phyloP scores from a whole-genome alignment of 306 rosid species.

The Psophocarpus tetragonolobus region DNA sequence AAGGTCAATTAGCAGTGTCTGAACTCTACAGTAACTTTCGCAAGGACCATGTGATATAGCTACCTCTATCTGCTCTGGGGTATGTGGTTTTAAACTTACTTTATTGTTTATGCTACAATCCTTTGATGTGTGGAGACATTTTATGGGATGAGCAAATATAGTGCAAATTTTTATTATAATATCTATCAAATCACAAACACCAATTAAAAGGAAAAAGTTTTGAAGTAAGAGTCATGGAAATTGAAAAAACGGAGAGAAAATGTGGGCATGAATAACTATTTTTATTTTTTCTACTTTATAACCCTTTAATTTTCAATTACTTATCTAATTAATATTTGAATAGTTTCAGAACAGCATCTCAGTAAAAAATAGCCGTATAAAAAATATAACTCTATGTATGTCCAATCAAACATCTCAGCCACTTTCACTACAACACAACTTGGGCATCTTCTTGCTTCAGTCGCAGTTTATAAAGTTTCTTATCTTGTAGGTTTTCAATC shows the following conservation, averaged over 20 bases:
- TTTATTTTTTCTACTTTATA: neutral
- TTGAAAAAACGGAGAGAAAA: neutral
- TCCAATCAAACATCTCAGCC: neutral
- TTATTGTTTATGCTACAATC: neutral
- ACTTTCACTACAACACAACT: conserved; percentile 8
- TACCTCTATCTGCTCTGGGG: neutral
- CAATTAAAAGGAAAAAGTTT: neutral
- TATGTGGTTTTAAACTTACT: neutral
- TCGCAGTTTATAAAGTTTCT: neutral
- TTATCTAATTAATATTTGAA: neutral
- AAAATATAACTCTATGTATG: neutral
- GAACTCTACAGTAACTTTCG: neutral
- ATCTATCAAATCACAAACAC: neutral
- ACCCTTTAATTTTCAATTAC: neutral
- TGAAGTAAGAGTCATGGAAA: neutral
- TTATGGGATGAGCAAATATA: neutral
- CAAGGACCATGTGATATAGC: neutral
- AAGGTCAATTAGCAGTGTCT: neutral
- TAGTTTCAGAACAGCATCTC: conserved; percentile 2
- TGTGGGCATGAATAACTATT: neutral
- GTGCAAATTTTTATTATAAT: neutral
- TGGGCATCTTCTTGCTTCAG: conserved; percentile 1
- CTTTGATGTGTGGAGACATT: conserved; percentile 3
- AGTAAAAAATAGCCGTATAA: neutral
- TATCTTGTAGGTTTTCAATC: neutral